A percentile compares a stretch with the other conserved stretches of the same genome.
phyloP scores from a whole-genome alignment of 345 rosid species.

The Durio zibethinus region DNA sequence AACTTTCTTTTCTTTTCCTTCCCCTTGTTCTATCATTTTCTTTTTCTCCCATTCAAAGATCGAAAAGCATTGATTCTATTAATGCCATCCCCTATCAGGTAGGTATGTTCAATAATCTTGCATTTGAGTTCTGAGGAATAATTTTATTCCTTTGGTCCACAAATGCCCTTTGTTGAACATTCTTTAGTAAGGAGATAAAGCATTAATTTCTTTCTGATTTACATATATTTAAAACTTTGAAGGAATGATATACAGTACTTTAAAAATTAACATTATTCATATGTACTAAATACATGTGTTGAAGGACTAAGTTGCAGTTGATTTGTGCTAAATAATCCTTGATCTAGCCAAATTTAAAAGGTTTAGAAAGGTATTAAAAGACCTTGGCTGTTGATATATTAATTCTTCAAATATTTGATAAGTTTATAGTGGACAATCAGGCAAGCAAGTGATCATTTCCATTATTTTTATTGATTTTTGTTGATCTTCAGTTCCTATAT shows the following conservation, averaged over 20 bases:
- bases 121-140: neutral
- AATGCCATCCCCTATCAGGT: neutral
- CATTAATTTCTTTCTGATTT: neutral
- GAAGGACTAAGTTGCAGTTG: neutral
- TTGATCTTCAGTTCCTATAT: too few species aligned
- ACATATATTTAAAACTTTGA: neutral
- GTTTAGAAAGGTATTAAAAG: too few species aligned
- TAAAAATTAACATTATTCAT: too few species aligned
- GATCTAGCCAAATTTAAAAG: too few species aligned
- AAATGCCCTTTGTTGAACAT: neutral
- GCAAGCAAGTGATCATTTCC: neutral
- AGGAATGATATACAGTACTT: neutral
- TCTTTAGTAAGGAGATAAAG: neutral
- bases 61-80: conserved; percentile 3
- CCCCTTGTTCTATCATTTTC: neutral
- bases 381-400: too few species aligned
- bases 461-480: too few species aligned
- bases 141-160: conserved; percentile 13
- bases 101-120: neutral
- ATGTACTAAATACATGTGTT: neutral
- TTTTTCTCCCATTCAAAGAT: neutral
- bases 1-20: conserved; percentile 12
- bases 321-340: too few species aligned
- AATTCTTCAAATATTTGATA: neutral
- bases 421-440: neutral